Evolutionary conservation across 306 rosid genomes (phyloP).

Genomic region (Rosa rugosa): DNA sequence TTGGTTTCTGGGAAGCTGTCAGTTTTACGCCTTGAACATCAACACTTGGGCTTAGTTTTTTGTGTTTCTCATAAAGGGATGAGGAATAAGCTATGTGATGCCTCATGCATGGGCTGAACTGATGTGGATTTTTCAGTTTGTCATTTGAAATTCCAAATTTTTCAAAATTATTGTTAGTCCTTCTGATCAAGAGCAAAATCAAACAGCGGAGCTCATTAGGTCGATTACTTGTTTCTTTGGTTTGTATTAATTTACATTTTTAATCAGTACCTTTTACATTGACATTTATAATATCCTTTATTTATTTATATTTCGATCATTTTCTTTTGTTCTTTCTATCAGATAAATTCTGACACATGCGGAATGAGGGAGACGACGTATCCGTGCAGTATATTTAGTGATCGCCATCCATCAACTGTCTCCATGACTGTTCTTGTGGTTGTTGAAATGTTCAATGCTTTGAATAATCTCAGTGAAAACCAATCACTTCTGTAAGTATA

Average conservation of each 20-base stretch:
- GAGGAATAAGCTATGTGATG: neutral
- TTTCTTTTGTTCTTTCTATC: constrained; percentile 14
- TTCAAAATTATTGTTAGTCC: neutral
- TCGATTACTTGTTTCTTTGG: neutral
- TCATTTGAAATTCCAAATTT: neutral
- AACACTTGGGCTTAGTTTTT: neutral
- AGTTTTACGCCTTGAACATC: neutral
- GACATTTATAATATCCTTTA: neutral
- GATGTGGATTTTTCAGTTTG: constrained; percentile 7
- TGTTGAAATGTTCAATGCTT: constrained; percentile 98
- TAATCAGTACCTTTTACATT: neutral
- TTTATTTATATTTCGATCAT: neutral
- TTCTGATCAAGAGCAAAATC: neutral
- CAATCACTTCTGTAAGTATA: constrained; percentile 93
- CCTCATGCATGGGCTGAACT: neutral
- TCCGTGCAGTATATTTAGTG: constrained; percentile 93
- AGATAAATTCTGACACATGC: constrained; percentile 93
- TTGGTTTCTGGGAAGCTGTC: neutral
- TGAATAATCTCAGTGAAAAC: constrained; percentile 97
- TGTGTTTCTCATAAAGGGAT: neutral
- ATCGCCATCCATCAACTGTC: constrained; percentile 94
- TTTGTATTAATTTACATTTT: neutral
- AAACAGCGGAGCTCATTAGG: neutral
- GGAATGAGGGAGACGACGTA: constrained; percentile 80
- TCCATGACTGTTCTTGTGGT: constrained; percentile 98